phyloP scores from a whole-genome alignment of 179 eudicot species.

The Beta corolliflora region DNA sequence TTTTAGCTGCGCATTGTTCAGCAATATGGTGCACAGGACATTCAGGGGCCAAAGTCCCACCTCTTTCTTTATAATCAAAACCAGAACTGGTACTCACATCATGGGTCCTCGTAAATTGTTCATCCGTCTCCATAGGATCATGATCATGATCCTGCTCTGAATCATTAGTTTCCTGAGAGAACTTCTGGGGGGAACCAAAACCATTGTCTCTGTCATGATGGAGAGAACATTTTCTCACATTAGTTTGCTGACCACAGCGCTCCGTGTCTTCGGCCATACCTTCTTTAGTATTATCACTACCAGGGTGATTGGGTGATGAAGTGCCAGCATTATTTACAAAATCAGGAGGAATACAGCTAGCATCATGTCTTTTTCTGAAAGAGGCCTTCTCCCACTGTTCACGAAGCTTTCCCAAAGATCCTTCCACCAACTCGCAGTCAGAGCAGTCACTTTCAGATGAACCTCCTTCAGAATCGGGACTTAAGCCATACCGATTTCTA shows the following conservation, averaged over 20 bases:
- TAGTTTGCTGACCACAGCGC: not conserved
- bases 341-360: slow-evolving; percentile 25
- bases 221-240: not conserved
- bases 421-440: slow-evolving; percentile 80
- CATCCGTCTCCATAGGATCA: slow-evolving; percentile 18
- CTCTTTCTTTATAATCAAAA: not conserved
- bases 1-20: slow-evolving; percentile 1
- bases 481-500: slow-evolving; percentile 52
- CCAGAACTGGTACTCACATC: slow-evolving; percentile 1
- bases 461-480: slow-evolving; percentile 42
- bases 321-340: slow-evolving; percentile 18
- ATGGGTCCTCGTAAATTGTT: not conserved
- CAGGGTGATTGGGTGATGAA: slow-evolving; percentile 26
- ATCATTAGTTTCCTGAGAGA: slow-evolving; percentile 1
- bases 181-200: slow-evolving; percentile 4
- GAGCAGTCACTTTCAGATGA: slow-evolving; percentile 59
- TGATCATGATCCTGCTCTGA: slow-evolving; percentile 15
- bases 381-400: slow-evolving; percentile 76
- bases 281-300: slow-evolving; percentile 14
- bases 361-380: slow-evolving; percentile 41
- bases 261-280: not conserved
- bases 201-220: slow-evolving; percentile 1
- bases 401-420: slow-evolving; percentile 48
- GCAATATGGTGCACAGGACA: not conserved
- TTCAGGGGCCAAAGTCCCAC: slow-evolving; percentile 9